phyloP scores from a whole-genome alignment of 805 yeast species.

The Metschnikowia corniflorae region DNA sequence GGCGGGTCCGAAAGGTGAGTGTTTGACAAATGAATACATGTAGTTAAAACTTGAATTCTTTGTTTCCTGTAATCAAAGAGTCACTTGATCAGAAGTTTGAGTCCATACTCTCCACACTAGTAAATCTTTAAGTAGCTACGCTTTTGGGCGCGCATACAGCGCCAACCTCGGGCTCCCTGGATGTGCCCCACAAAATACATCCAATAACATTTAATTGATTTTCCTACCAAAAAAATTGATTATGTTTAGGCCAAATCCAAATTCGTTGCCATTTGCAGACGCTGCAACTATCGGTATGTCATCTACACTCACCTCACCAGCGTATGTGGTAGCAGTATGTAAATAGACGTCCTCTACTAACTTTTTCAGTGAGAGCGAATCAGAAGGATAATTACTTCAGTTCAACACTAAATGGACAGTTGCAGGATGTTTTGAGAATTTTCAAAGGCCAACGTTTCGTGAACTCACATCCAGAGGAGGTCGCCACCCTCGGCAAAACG shows the following conservation, averaged over 20 bases:
- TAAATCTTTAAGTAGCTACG: too few relatives aligned
- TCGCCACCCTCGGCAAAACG: conserved; percentile 54
- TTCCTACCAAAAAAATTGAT: neutral
- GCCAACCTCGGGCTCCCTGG: too few relatives aligned
- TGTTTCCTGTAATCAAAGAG: too few relatives aligned
- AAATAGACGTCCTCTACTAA: too few relatives aligned
- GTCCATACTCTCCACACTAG: too few relatives aligned
- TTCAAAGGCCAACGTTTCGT: conserved; percentile 62
- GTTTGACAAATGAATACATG: too few relatives aligned
- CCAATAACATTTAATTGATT: neutral
- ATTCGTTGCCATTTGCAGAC: conserved; percentile 63
- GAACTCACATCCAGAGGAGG: conserved; percentile 59
- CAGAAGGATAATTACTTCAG: conserved; percentile 84
- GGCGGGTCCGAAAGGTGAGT: neutral
- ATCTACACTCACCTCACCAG: too few relatives aligned
- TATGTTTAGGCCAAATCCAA: conserved; percentile 14
- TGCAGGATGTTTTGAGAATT: conserved; percentile 53
- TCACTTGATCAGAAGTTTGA: too few relatives aligned
- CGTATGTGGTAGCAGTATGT: too few relatives aligned
- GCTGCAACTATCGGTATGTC: conserved; percentile 82
- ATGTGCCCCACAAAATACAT: conserved; percentile 7
- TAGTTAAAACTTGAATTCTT: too few relatives aligned
- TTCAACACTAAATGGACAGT: conserved; percentile 46
- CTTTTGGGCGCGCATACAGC: too few relatives aligned
- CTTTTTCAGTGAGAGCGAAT: conserved; percentile 65